phyloP scores from a whole-genome alignment of 2,329 filamentous ascomycete genomes.

The Cercospora sesami region DNA sequence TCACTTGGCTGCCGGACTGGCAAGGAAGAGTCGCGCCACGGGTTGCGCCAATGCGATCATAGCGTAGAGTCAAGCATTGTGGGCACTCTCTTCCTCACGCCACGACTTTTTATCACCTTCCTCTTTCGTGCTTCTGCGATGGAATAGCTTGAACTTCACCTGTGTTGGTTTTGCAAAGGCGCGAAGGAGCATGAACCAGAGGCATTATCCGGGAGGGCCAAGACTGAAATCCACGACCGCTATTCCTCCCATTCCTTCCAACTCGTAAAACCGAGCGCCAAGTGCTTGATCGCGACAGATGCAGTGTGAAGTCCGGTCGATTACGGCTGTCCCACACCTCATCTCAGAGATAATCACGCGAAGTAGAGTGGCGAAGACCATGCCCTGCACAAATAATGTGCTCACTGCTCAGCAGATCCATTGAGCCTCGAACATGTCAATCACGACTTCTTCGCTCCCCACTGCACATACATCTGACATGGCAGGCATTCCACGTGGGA shows the following conservation, averaged over 20 bases:
- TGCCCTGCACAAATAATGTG: neutral
- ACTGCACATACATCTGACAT: no score
- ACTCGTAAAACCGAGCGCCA: neutral
- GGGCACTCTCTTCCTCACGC: neutral
- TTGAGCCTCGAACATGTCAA: neutral
- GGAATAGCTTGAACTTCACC: neutral
- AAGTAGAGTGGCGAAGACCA: neutral
- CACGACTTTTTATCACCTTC: neutral
- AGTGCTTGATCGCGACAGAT: neutral
- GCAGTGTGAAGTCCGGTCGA: neutral
- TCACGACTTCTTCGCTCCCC: neutral
- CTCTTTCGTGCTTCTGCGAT: neutral
- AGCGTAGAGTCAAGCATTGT: slow-evolving; percentile 10
- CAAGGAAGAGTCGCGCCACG: neutral
- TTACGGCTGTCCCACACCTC: neutral
- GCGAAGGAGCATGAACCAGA: neutral
- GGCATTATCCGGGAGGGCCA: neutral
- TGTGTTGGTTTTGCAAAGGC: neutral
- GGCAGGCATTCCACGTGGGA: neutral
- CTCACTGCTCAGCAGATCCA: neutral
- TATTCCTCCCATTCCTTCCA: neutral
- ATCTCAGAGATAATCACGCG: neutral
- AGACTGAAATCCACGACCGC: neutral
- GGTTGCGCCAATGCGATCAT: neutral
- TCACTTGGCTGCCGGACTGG: neutral